Conservation (phyloP, 352 stramenopile species). For the Aphanomyces euteiches region DNA sequence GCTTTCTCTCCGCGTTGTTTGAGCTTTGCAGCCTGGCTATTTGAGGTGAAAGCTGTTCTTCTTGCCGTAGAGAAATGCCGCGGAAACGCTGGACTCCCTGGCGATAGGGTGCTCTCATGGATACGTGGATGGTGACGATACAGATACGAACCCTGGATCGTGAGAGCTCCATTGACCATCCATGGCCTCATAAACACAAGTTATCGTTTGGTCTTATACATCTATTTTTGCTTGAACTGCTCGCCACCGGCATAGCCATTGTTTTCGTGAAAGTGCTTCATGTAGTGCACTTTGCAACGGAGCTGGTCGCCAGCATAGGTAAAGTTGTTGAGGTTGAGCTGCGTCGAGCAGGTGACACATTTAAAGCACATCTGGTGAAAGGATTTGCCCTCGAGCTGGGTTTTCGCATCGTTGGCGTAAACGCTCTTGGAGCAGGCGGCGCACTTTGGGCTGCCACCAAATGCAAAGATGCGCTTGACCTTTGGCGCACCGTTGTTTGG, state of each 20-base stretch:
- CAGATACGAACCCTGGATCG: too few relatives aligned
- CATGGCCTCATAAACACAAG: too few relatives aligned
- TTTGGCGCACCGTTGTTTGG: conserved; percentile 21
- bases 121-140: too few relatives aligned
- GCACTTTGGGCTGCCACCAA: conserved; percentile 28
- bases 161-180: too few relatives aligned
- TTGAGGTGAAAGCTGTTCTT: too few relatives aligned
- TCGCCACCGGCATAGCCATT: conserved; percentile 31
- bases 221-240: conserved; percentile 29
- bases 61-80: too few relatives aligned
- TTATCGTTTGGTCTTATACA: not conserved
- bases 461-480: conserved; percentile 19
- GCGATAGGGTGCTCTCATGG: too few relatives aligned
- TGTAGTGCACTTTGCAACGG: conserved; percentile 37
- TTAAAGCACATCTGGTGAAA: conserved; percentile 37
- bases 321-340: conserved; percentile 38
- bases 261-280: conserved; percentile 32
- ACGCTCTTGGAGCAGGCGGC: conserved; percentile 29
- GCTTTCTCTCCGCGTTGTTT: too few relatives aligned
- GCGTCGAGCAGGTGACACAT: conserved; percentile 32
- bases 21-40: too few relatives aligned
- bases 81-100: too few relatives aligned
- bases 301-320: conserved; percentile 31
- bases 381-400: conserved; percentile 33
- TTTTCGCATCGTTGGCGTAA: conserved; percentile 34